Base-by-base conservation (phyloP, 768 basidiomycete genomes). In the Tylopilus balloui region DNA sequence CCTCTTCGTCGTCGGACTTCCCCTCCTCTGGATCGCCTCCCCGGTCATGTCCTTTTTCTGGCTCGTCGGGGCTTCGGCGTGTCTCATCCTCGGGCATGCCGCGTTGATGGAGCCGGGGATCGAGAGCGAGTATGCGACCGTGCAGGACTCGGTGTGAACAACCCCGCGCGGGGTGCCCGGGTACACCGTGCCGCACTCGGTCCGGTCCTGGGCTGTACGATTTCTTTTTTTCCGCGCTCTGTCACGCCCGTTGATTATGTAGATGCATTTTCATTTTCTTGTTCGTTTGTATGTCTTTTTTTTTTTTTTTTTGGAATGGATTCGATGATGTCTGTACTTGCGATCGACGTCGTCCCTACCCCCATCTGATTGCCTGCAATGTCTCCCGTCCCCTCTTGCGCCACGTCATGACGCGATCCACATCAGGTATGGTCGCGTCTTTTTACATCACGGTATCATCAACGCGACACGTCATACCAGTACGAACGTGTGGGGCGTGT, bases 1-100 rank as follows among this genome's bases (percentile, higher is more conserved):
- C 35, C 85, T 98, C 24, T 94, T 98, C 71, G 83, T 92, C 55
- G 86, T 96, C 61, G 94, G 94, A 40, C 75, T 96, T 44, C 92
- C 92, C 3, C 75, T 97, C 42, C 80, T 98, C 50, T 91, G 83
- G 81, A 70, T 79, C 63, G 71, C 87, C 6, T 84, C 84, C 24
- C 88, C 89, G 6, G 73, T 91, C 60, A 69, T 75, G 73, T 88
- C 89, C 21, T 81, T 97, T 71, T 96, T 98, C 79, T 95, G 92
- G 91, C 77, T 97, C 58, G 84, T 95, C 51, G 92, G 93, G 17
- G 86, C 88, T 1, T 92, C 90, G 1, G 77, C 80, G 17, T 76
- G 94, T 52, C 72, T 95, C 53, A 89, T 98, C 60, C 73, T 95
- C 53, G 82, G 75, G 10, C 95, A 98, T 62, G 95, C 95, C 2